Conservation (phyloP, 1,284 basidiomycete species). For the Fomitopsis palustris region DNA sequence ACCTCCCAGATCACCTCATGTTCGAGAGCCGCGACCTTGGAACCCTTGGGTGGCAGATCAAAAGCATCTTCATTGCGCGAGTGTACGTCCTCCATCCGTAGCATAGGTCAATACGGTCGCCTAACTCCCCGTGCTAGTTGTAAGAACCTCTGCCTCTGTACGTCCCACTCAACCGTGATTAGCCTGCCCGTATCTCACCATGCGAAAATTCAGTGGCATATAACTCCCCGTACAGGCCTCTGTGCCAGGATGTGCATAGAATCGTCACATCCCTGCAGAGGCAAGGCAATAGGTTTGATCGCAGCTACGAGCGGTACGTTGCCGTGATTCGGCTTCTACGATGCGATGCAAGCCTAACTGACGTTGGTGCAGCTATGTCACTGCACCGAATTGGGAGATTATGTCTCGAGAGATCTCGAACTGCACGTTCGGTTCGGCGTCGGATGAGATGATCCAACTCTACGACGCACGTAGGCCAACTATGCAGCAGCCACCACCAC, state of each 20-base stretch:
- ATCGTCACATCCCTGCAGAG: constrained; percentile 26
- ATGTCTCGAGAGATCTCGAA: constrained; percentile 27
- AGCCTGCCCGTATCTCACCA: neutral
- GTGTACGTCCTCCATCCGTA: constrained; percentile 30
- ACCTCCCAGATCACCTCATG: constrained; percentile 24
- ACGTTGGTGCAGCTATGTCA: constrained; percentile 31
- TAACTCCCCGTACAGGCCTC: constrained; percentile 26
- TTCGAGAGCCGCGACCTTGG: constrained; percentile 25
- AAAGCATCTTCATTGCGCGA: constrained; percentile 35
- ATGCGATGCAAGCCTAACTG: neutral
- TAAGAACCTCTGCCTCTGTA: neutral
- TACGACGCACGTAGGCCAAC: constrained; percentile 13
- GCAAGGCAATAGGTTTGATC: constrained; percentile 16
- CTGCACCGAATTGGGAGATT: constrained; percentile 31
- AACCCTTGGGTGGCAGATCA: constrained; percentile 16
- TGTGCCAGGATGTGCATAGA: constrained; percentile 26
- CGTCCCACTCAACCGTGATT: neutral
- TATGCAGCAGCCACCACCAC: neutral
- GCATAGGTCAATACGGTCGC: neutral
- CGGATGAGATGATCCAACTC: constrained; percentile 41
- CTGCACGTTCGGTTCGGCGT: constrained; percentile 21
- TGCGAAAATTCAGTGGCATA: constrained; percentile 34
- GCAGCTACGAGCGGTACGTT: constrained; percentile 10
- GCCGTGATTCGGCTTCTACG: neutral
- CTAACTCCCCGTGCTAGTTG: neutral